Conservation (phyloP, 176 grass and related monocot species). For the Tillandsia leiboldiana region DNA sequence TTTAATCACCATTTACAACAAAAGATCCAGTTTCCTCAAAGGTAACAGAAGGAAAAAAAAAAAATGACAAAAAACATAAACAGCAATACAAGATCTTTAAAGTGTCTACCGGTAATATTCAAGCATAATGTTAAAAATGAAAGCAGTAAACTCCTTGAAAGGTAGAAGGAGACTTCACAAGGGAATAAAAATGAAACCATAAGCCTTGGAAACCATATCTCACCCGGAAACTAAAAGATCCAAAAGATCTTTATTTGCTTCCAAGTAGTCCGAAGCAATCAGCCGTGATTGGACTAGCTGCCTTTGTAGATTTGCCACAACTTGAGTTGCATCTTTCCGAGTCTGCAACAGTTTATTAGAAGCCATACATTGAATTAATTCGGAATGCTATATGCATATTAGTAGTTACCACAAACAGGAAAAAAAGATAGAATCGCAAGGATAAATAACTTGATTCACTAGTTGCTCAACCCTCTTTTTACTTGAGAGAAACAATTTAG, state of each 20-base stretch:
- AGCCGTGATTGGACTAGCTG: slow-evolving; percentile 51
- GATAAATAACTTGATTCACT: background rate
- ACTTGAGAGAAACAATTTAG: no score
- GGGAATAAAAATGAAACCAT: background rate
- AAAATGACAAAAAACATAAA: background rate
- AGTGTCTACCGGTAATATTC: no score
- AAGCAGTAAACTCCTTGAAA: no score
- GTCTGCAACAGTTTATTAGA: slow-evolving; percentile 18
- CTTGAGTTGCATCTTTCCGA: slow-evolving; percentile 52
- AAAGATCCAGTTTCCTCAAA: no score
- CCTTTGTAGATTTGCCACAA: slow-evolving; percentile 54
- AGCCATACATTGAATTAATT: background rate
- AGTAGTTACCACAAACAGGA: background rate
- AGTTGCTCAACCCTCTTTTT: no score
- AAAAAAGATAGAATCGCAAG: background rate
- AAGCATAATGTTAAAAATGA: no score
- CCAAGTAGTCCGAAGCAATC: slow-evolving; percentile 51
- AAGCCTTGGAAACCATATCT: slow-evolving; percentile 5
- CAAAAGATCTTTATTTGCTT: slow-evolving; percentile 49
- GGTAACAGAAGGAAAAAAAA: background rate
- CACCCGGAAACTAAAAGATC: slow-evolving; percentile 44
- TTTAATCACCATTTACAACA: no score
- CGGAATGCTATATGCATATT: no score
- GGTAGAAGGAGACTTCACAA: background rate
- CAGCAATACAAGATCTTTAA: background rate